Percentiles rank a stretch among this genome's conserved stretches.
These are phyloP conservation scores for Saturnispora hagleri DNA, from an alignment of 805 yeast species.

Conservation along the genomic window DNA sequence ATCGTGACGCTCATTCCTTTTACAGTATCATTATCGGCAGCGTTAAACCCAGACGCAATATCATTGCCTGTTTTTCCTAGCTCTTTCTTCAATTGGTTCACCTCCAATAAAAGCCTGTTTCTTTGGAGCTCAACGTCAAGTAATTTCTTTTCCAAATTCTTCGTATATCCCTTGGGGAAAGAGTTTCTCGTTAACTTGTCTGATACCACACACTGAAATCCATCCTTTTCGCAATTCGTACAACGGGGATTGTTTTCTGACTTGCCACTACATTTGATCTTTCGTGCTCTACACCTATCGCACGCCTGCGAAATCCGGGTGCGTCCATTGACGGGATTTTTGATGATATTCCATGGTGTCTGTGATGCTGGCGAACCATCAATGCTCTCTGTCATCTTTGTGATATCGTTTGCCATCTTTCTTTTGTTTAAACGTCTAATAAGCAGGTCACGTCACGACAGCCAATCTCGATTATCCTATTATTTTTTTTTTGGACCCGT, in stretches of 20 bases:
- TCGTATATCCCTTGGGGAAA: constrained; percentile 76
- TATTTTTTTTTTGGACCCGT: background rate
- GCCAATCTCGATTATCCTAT: background rate
- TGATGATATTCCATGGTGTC: constrained; percentile 27
- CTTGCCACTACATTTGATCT: constrained; percentile 66
- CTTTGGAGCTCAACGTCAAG: constrained; percentile 52
- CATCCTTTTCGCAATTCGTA: constrained; percentile 54
- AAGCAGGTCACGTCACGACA: background rate
- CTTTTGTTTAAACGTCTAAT: background rate
- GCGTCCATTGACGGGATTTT: constrained; percentile 29
- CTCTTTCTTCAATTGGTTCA: constrained; percentile 21
- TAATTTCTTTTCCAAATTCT: constrained; percentile 56
- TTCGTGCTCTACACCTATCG: constrained; percentile 69
- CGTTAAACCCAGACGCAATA: background rate
- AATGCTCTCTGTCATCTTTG: background rate
- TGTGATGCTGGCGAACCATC: background rate
- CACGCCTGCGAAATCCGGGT: constrained; percentile 69
- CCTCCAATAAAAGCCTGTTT: constrained; percentile 30
- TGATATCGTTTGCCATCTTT: background rate
- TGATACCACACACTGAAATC: constrained; percentile 60
- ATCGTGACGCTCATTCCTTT: constrained; percentile 1
- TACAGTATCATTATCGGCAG: background rate
- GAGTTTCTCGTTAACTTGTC: constrained; percentile 70
- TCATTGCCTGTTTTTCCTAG: constrained; percentile 1
- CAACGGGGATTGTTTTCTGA: constrained; percentile 44